Evolutionary conservation across 805 yeast species (phyloP).

Genomic region (Schizosaccharomyces japonicus): DNA sequence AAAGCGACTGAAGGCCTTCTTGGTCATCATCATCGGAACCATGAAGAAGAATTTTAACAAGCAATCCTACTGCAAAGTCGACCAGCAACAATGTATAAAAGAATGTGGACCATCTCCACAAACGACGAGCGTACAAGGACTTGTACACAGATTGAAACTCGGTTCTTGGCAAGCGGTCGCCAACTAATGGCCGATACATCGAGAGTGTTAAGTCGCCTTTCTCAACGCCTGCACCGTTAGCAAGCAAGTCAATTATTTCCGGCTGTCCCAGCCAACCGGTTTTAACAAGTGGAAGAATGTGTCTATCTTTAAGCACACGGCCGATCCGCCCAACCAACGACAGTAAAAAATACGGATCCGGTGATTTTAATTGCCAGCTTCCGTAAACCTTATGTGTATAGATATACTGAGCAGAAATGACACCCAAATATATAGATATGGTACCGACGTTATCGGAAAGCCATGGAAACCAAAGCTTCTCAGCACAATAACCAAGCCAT

Average conservation of each 20-base stretch:
- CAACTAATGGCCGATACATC: neutral
- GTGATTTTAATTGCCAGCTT: neutral
- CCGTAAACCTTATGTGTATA: neutral
- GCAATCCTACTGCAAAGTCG: neutral
- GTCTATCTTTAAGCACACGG: neutral
- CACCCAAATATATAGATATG: neutral
- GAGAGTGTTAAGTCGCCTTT: neutral
- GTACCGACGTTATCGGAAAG: neutral
- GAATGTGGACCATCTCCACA: conserved; percentile 2
- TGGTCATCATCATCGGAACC: neutral
- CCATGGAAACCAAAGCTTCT: neutral
- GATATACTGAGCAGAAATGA: neutral
- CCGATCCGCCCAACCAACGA: neutral
- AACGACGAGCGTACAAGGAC: neutral
- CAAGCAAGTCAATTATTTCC: neutral
- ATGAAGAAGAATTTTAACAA: neutral
- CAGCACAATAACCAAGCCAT: neutral
- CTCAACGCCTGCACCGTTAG: neutral
- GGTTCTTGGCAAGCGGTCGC: neutral
- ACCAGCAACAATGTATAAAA: neutral
- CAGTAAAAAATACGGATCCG: neutral
- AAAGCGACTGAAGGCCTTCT: neutral
- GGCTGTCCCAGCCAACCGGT: neutral
- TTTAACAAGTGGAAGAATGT: neutral
- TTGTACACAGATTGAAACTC: neutral